A percentile compares a stretch with the other conserved stretches of the same genome.
These are phyloP conservation scores for Lachancea dasiensis DNA, from an alignment of 805 yeast species.

Conservation along the genomic window DNA sequence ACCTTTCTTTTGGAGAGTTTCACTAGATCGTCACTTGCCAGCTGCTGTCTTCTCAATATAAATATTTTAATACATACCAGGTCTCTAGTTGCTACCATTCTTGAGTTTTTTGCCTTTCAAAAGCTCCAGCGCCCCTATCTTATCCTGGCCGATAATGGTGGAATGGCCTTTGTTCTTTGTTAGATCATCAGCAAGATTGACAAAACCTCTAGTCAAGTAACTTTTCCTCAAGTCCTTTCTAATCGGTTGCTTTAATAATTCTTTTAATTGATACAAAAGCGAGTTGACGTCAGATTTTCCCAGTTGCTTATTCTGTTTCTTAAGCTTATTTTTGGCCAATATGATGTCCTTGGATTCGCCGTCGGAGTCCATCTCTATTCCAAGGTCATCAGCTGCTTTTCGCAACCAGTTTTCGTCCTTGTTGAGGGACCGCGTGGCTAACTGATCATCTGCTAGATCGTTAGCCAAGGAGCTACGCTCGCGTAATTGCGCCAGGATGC, in stretches of 20 bases:
- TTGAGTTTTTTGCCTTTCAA: constrained; percentile 35
- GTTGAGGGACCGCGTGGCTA: constrained; percentile 50
- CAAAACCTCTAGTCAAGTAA: constrained; percentile 73
- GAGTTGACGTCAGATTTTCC: constrained; percentile 43
- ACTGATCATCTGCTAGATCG: constrained; percentile 66
- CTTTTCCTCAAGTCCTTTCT: constrained; percentile 61
- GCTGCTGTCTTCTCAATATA: background rate
- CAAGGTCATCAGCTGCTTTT: constrained; percentile 91
- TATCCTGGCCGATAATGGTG: constrained; percentile 62
- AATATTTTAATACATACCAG: no score
- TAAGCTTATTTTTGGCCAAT: constrained; percentile 55
- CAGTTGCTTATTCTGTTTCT: constrained; percentile 47
- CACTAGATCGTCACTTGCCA: no score
- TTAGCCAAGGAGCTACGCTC: constrained; percentile 65
- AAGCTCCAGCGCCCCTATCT: constrained; percentile 61
- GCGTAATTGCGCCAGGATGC: constrained; percentile 61
- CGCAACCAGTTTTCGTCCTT: constrained; percentile 78
- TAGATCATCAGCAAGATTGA: constrained; percentile 72
- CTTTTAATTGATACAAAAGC: constrained; percentile 47
- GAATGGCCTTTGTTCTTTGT: constrained; percentile 62
- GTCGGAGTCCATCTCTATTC: constrained; percentile 64
- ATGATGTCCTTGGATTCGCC: constrained; percentile 48
- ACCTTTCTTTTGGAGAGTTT: no score
- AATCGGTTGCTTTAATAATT: constrained; percentile 46
- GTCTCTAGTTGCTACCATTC: background rate